A percentile compares a stretch with the other conserved stretches of the same genome.
phyloP scores from a whole-genome alignment of 441 rosid species.

The Euphorbia corollata region DNA sequence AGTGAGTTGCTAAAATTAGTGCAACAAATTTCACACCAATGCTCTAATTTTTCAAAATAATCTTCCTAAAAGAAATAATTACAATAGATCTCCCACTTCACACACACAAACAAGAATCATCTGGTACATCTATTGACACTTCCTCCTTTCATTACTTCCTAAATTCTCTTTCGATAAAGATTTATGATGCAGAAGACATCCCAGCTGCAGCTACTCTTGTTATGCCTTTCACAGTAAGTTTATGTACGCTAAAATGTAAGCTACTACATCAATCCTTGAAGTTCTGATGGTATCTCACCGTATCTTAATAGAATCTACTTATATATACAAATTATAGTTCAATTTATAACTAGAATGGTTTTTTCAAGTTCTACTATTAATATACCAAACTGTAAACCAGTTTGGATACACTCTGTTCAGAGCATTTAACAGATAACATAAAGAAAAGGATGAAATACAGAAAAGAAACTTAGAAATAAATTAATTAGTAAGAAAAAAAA shows the following conservation, averaged over 20 bases:
- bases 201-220: neutral
- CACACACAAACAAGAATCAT: neutral
- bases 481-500: conserved; percentile 29
- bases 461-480: neutral
- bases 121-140: neutral
- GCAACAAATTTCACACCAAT: neutral
- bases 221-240: neutral
- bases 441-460: neutral
- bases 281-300: neutral
- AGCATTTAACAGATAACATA: neutral
- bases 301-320: neutral
- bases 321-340: neutral
- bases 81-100: neutral
- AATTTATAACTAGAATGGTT: neutral
- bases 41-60: neutral
- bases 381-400: neutral
- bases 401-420: neutral
- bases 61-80: neutral
- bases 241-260: neutral
- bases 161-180: neutral
- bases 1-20: neutral
- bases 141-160: neutral
- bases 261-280: neutral
- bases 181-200: neutral
- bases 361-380: neutral